These are phyloP conservation scores for Fraxinus excelsior DNA, from an alignment of 257 asterid genomes.

Conservation along the genomic window DNA sequence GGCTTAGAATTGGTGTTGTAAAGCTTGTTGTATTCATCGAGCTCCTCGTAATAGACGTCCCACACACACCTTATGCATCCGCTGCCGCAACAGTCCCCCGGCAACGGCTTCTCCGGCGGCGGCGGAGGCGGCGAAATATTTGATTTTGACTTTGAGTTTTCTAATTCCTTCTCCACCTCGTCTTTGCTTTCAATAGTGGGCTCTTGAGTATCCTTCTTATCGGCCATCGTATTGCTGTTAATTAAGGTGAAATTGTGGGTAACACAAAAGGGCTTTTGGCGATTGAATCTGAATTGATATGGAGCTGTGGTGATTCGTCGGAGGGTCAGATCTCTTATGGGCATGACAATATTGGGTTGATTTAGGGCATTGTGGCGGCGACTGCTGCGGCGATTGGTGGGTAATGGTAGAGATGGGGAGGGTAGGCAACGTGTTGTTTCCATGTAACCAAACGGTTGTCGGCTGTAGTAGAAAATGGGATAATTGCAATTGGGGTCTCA, in stretches of 20 bases:
- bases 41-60: conserved; percentile 76
- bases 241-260: conserved; percentile 13
- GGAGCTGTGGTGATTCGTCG: conserved; percentile 30
- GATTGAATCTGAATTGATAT: conserved; percentile 25
- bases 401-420: neutral
- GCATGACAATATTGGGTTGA: conserved; percentile 27
- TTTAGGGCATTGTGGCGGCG: conserved; percentile 27
- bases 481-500: too few species aligned
- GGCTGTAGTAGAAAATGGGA: too few species aligned
- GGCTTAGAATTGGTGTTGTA: conserved; percentile 28
- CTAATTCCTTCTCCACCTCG: conserved; percentile 36
- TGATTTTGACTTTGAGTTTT: conserved; percentile 26
- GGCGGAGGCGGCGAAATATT: conserved; percentile 68
- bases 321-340: conserved; percentile 38
- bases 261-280: conserved; percentile 18
- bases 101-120: conserved; percentile 84
- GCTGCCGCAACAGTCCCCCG: conserved; percentile 83
- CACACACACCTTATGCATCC: conserved; percentile 84
- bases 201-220: conserved; percentile 18
- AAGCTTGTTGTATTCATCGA: conserved; percentile 63
- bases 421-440: too few species aligned
- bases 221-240: conserved; percentile 40
- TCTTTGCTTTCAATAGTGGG: conserved; percentile 1
- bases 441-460: too few species aligned
- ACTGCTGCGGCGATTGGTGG: neutral